phyloP scores from a whole-genome alignment of 179 eudicot genomes.

The Actinidia polygama region DNA sequence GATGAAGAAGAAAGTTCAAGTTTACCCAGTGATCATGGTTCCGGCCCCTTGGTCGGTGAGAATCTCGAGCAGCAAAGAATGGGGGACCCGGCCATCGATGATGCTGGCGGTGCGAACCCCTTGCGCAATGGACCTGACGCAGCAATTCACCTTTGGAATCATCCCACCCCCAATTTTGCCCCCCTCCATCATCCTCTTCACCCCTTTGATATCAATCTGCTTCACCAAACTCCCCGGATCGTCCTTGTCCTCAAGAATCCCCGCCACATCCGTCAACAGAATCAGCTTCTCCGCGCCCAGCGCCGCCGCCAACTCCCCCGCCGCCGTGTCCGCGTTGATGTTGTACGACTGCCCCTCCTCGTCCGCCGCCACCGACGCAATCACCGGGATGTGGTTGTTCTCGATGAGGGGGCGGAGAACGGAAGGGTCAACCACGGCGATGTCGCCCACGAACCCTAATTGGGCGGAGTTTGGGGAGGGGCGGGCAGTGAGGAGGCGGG shows the following conservation, averaged over 20 bases:
- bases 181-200: constrained; percentile 56
- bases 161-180: constrained; percentile 88
- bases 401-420: constrained; percentile 67
- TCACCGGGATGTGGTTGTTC: constrained; percentile 70
- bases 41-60: constrained; percentile 89
- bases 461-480: constrained; percentile 66
- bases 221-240: constrained; percentile 69
- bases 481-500: constrained; percentile 73
- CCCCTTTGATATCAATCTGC: constrained; percentile 79
- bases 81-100: constrained; percentile 80
- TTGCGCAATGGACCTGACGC: constrained; percentile 74
- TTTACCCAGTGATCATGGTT: constrained; percentile 79
- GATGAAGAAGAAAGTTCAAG: not conserved
- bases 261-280: constrained; percentile 82
- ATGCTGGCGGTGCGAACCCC: constrained; percentile 88
- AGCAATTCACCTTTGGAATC: constrained; percentile 94
- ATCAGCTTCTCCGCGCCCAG: constrained; percentile 84
- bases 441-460: constrained; percentile 86
- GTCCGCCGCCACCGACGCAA: constrained; percentile 90
- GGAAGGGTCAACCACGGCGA: constrained; percentile 69
- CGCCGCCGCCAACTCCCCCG: constrained; percentile 85
- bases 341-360: constrained; percentile 71
- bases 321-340: constrained; percentile 87
- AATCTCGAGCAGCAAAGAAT: constrained; percentile 75
- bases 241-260: constrained; percentile 68